Conservation (phyloP, 257 asterid genomes). For the Ballota nigra region DNA sequence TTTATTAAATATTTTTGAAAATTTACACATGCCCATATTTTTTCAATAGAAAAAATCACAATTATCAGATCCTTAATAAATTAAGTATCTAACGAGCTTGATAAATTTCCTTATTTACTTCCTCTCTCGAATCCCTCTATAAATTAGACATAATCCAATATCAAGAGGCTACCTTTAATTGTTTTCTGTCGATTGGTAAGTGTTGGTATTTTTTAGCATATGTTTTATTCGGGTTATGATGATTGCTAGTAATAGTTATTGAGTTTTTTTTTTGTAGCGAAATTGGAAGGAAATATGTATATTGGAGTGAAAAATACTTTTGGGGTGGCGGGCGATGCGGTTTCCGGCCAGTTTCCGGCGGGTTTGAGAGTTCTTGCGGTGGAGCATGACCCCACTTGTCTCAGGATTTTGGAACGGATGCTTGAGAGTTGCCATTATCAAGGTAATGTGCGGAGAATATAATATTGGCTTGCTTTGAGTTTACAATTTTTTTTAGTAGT, state of each 20-base stretch:
- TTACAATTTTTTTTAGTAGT: too few species aligned
- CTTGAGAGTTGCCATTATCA: conserved; percentile 52
- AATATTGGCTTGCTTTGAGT: neutral
- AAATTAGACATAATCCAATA: conserved; percentile 24
- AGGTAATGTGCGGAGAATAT: too few species aligned
- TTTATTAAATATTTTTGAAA: too few species aligned
- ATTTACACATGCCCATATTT: too few species aligned
- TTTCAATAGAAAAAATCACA: too few species aligned
- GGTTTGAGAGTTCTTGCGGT: conserved; percentile 90
- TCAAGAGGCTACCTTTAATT: conserved; percentile 15
- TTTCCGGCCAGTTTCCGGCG: conserved; percentile 70
- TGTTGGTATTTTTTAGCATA: too few species aligned
- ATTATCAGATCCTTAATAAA: too few species aligned
- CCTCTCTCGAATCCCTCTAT: conserved; percentile 14
- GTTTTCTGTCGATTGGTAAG: too few species aligned
- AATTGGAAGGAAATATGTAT: conserved; percentile 35
- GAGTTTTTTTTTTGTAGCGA: neutral
- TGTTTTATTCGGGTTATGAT: neutral
- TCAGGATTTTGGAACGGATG: conserved; percentile 86
- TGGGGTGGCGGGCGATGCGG: conserved; percentile 59
- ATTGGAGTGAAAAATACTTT: conserved; percentile 50
- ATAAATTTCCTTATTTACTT: conserved; percentile 19
- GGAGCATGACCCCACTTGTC: conserved; percentile 89
- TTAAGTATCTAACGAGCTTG: too few species aligned
- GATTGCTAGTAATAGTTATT: too few species aligned